A percentile compares a stretch with the other conserved stretches of the same genome.
phyloP scores from a whole-genome alignment of 2,329 filamentous ascomycete genomes.

The Chaetomium globosum region DNA sequence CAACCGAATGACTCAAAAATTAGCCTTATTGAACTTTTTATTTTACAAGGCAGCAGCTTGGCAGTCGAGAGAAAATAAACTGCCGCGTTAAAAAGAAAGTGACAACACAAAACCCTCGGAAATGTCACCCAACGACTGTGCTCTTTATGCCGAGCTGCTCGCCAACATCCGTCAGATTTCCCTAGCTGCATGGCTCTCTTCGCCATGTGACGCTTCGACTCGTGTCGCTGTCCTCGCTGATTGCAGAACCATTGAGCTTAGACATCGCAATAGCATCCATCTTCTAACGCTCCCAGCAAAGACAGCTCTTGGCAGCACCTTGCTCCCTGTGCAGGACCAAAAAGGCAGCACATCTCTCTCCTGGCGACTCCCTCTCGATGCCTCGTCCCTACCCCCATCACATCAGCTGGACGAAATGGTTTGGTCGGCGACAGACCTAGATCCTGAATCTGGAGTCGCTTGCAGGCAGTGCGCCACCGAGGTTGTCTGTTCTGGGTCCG shows the following conservation, averaged over 20 bases:
- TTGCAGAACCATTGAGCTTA: constrained; percentile 51
- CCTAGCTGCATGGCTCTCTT: constrained; percentile 55
- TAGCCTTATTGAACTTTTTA: neutral
- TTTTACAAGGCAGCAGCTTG: neutral
- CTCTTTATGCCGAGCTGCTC: constrained; percentile 66
- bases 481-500: constrained; percentile 45
- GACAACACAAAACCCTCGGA: neutral
- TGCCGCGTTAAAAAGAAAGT: neutral
- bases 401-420: constrained; percentile 50
- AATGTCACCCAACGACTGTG: constrained; percentile 4
- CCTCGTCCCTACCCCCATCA: constrained; percentile 39
- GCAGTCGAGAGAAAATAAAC: neutral
- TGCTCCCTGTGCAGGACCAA: constrained; percentile 39
- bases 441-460: constrained; percentile 45
- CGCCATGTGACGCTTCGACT: constrained; percentile 49
- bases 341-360: constrained; percentile 27
- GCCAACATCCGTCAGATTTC: constrained; percentile 67
- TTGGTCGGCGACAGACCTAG: constrained; percentile 60
- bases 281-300: constrained; percentile 50
- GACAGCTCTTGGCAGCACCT: constrained; percentile 39
- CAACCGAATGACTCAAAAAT: neutral
- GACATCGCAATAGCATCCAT: constrained; percentile 48
- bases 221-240: constrained; percentile 49
- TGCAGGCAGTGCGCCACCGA: constrained; percentile 47
- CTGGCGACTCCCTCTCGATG: constrained; percentile 54